These are phyloP conservation scores for Fennellomyces sp. DNA, from an alignment of 371 early-diverging fungal species.

Conservation along the genomic window DNA sequence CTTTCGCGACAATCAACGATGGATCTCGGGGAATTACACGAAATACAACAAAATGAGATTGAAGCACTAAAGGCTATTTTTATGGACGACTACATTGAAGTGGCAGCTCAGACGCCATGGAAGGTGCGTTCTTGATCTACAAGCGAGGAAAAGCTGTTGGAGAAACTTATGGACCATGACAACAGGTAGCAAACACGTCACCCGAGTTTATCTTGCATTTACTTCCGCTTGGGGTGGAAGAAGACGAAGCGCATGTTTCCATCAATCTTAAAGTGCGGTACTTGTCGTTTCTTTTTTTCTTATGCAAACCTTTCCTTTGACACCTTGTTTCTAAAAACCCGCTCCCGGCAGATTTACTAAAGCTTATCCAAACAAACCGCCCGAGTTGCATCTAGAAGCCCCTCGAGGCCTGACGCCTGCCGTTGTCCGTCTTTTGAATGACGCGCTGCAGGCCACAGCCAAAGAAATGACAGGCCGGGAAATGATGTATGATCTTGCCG, in stretches of 20 bases:
- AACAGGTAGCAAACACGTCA: conserved; percentile 56
- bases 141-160: no score
- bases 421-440: conserved; percentile 48
- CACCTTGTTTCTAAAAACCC: not conserved
- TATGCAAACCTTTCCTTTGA: no score
- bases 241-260: conserved; percentile 51
- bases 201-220: conserved; percentile 74
- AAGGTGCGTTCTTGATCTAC: conserved; percentile 49
- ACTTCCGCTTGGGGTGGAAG: conserved; percentile 55
- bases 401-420: conserved; percentile 57
- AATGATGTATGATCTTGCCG: conserved; percentile 78
- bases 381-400: conserved; percentile 63
- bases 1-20: conserved; percentile 14
- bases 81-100: conserved; percentile 74
- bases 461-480: conserved; percentile 63
- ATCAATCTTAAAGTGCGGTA: conserved; percentile 66
- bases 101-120: conserved; percentile 70
- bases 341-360: conserved; percentile 53
- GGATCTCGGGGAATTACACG: conserved; percentile 60
- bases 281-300: no score
- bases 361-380: conserved; percentile 72
- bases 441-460: conserved; percentile 45
- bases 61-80: conserved; percentile 71
- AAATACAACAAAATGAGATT: conserved; percentile 77
- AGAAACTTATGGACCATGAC: no score